These are phyloP conservation scores for Hyphodiscus sp. DNA, from an alignment of 2,329 filamentous ascomycete species.

Conservation along the genomic window DNA sequence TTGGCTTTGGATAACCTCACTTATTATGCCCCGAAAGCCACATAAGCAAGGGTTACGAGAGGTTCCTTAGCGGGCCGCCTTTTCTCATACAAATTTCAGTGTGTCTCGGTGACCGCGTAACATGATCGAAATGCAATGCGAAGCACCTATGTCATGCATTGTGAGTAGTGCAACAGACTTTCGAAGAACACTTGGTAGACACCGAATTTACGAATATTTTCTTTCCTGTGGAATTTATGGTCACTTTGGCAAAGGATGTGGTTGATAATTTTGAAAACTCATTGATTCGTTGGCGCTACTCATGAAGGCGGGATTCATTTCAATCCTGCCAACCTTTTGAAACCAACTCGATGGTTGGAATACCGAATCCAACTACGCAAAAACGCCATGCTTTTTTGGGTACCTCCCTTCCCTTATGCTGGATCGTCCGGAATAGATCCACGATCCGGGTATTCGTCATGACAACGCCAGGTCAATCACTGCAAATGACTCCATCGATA, in stretches of 20 bases:
- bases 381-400: no score
- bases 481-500: neutral
- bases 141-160: constrained; percentile 28
- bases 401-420: no score
- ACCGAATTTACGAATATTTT: neutral
- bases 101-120: constrained; percentile 24
- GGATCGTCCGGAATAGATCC: no score
- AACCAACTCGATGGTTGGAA: no score
- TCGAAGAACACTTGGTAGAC: neutral
- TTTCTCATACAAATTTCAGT: constrained; percentile 24
- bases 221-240: neutral
- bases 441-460: neutral
- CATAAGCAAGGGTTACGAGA: constrained; percentile 12
- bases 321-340: neutral
- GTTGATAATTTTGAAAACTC: neutral
- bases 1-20: neutral
- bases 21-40: neutral
- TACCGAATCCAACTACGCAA: no score
- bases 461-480: neutral
- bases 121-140: constrained; percentile 24
- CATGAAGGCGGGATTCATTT: neutral
- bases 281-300: neutral
- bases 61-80: constrained; percentile 21
- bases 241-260: neutral
- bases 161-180: neutral